phyloP scores from a whole-genome alignment of 1,284 basidiomycete genomes.

The Cystobasidiaceae sp. region DNA sequence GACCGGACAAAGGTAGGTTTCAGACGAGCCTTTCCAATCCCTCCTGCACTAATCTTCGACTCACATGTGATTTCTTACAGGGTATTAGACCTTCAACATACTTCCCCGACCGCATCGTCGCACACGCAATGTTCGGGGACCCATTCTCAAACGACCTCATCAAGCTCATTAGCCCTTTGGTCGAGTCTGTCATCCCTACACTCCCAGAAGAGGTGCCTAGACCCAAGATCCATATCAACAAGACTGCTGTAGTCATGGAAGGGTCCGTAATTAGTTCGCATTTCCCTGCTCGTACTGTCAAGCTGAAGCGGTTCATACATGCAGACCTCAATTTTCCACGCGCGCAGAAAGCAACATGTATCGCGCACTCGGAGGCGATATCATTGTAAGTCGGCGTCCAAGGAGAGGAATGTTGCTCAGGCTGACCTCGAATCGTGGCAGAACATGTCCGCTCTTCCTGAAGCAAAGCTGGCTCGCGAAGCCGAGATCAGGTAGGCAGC shows the following conservation, averaged over 20 bases:
- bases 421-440: constrained; percentile 31
- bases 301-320: not conserved
- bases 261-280: constrained; percentile 64
- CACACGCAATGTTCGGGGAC: constrained; percentile 90
- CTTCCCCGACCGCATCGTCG: constrained; percentile 80
- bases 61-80: constrained; percentile 46
- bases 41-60: not conserved
- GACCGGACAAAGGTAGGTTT: constrained; percentile 69
- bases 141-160: constrained; percentile 68
- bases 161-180: constrained; percentile 62
- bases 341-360: constrained; percentile 95
- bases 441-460: constrained; percentile 84
- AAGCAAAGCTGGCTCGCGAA: constrained; percentile 91
- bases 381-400: constrained; percentile 54
- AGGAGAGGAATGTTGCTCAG: not conserved
- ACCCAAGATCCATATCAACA: constrained; percentile 67
- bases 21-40: not conserved
- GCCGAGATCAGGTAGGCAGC: constrained; percentile 74
- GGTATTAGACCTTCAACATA: constrained; percentile 78
- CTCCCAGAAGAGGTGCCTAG: constrained; percentile 51
- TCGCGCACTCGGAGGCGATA: constrained; percentile 81
- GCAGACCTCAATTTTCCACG: constrained; percentile 58
- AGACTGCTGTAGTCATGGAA: constrained; percentile 94
- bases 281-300: not conserved
- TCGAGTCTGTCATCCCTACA: constrained; percentile 60